These are phyloP conservation scores for Citrus sinensis DNA, from an alignment of 345 rosid species.

Conservation along the genomic window DNA sequence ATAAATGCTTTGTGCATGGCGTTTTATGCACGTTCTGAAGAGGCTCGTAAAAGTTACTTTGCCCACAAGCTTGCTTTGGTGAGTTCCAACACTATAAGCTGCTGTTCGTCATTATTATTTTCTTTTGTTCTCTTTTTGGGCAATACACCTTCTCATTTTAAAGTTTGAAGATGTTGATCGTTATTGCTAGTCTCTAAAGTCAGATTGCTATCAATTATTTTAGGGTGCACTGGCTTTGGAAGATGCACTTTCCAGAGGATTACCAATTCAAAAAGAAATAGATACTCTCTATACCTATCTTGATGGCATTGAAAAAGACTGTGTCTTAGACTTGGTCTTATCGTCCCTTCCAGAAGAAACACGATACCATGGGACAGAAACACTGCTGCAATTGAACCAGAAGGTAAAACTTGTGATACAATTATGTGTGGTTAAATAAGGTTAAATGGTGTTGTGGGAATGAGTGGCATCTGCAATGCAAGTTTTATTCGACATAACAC, in stretches of 20 bases:
- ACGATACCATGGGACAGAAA: constrained; percentile 64
- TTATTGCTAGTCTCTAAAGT: constrained; percentile 12
- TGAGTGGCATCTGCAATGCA: neutral
- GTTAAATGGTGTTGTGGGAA: neutral
- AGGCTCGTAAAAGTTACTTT: constrained; percentile 84
- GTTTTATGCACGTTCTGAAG: constrained; percentile 93
- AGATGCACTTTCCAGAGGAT: constrained; percentile 85
- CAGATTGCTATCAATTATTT: constrained; percentile 13
- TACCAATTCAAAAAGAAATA: constrained; percentile 80
- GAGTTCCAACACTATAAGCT: constrained; percentile 5
- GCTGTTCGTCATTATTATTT: neutral
- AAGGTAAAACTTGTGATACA: constrained; percentile 42
- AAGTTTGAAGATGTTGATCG: neutral
- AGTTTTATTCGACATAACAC: too few relatives aligned
- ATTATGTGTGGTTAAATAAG: neutral
- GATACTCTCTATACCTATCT: constrained; percentile 54
- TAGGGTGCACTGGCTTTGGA: constrained; percentile 91
- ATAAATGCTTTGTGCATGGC: constrained; percentile 91
- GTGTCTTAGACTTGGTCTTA: constrained; percentile 68
- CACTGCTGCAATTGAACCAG: constrained; percentile 65
- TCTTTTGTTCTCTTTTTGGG: neutral
- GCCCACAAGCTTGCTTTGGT: constrained; percentile 96
- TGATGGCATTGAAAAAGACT: constrained; percentile 68
- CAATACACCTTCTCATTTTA: neutral
- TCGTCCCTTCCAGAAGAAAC: constrained; percentile 93